phyloP scores from a whole-genome alignment of 495 filamentous ascomycete species.

The Amniculicola lignicola region DNA sequence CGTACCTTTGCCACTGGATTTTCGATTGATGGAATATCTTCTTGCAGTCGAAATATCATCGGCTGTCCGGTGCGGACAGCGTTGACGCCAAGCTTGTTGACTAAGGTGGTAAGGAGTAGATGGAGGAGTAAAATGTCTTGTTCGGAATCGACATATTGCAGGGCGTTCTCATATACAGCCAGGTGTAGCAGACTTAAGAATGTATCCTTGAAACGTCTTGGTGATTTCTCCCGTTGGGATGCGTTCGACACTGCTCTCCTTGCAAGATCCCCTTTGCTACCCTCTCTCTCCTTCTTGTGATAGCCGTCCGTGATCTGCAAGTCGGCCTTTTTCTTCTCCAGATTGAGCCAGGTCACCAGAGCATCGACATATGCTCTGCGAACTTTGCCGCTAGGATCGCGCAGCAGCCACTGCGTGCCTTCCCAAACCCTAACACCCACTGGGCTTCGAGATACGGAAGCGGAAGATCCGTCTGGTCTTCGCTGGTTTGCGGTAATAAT shows the following conservation, averaged over 20 bases:
- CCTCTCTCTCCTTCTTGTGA: slow-evolving; percentile 40
- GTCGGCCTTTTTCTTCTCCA: slow-evolving; percentile 71
- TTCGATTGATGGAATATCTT: slow-evolving; percentile 68
- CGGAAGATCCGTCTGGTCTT: slow-evolving; percentile 55
- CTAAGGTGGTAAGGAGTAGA: slow-evolving; percentile 66
- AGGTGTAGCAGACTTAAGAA: slow-evolving; percentile 85
- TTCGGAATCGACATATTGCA: slow-evolving; percentile 66
- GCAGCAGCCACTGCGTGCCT: slow-evolving; percentile 82
- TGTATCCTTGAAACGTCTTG: slow-evolving; percentile 55
- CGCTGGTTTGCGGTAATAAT: slow-evolving; percentile 71
- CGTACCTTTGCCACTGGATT: slow-evolving; percentile 64
- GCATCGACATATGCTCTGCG: slow-evolving; percentile 81
- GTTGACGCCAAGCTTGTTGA: slow-evolving; percentile 78
- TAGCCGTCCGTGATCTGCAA: slow-evolving; percentile 57
- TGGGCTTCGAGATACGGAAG: slow-evolving; percentile 63
- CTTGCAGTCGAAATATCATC: slow-evolving; percentile 84
- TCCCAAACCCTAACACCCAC: slow-evolving; percentile 83
- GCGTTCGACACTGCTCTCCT: slow-evolving; percentile 68
- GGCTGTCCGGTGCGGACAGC: slow-evolving; percentile 73
- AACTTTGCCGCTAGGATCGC: slow-evolving; percentile 71
- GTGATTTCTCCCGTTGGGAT: slow-evolving; percentile 59
- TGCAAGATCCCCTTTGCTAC: slow-evolving; percentile 47
- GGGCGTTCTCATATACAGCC: slow-evolving; percentile 77
- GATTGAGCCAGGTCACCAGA: slow-evolving; percentile 72
- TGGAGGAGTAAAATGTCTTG: slow-evolving; percentile 73